Evolutionary conservation across 2,329 filamentous ascomycete species (phyloP), one percentile per base, ranked within the genome.

Genomic region (Calycina marina): DNA sequence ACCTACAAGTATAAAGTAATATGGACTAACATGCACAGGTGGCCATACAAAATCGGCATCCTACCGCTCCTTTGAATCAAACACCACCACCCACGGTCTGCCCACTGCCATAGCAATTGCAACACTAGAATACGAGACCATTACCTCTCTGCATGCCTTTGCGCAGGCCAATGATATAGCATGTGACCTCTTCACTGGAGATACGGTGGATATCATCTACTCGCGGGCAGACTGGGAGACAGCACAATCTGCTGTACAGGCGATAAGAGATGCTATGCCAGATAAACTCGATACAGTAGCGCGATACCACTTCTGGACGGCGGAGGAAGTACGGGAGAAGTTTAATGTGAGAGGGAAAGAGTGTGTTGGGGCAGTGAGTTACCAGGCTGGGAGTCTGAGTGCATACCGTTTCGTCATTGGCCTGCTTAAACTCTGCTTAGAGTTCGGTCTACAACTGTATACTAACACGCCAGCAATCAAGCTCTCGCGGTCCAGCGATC

Each of bases 71-170:
- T 48, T 49, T 28, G 41, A 40, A 14, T 22, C 34, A 6, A 49
- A 46, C 31, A 28, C 40, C 11, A 13, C 37, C 6, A 28, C 27
- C 2, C 28, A 47, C 4, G 38, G 38, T 5, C 8, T 25, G 2
- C 27, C 28, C 8, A 32, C 40, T 10, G 42, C 41, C 5, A 24
- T 41, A 14, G 36, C 39, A 20, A 44, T 47, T 10, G 65, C 62
- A 2, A 57, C 56, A 6, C 57, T 72, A 27, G 66, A 72, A 46
- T 61, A 63, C 25, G 56, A 57, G 25, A 67, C 61, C 43, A 68
- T 77, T 34, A 51, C 57, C 15, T 62, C 61, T n/a, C 62, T 71
- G 6, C 71, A 76, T 44, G 50, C 47, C 0, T 64, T 77, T 38
- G 66, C 68, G 0, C 46, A 49, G 4, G 51, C 59, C 12, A 50